A percentile compares a stretch with the other conserved stretches of the same genome.
phyloP scores from a whole-genome alignment of 2,329 filamentous ascomycete genomes.

The Aureobasidium zeae region DNA sequence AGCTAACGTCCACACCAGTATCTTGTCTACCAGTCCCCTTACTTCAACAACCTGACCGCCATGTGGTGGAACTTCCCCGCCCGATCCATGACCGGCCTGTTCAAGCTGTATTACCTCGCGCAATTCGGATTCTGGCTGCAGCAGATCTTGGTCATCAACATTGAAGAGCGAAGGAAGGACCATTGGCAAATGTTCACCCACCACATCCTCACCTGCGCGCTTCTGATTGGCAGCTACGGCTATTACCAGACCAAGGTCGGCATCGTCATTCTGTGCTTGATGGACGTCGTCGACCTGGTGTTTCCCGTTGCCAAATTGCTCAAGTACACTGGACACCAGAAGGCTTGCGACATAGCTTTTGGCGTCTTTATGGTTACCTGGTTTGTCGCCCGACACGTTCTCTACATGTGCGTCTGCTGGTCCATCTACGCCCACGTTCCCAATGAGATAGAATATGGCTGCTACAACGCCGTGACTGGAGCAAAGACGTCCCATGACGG shows the following conservation, averaged over 20 bases:
- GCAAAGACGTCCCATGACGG: slow-evolving; percentile 45
- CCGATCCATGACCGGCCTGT: slow-evolving; percentile 60
- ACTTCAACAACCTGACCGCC: slow-evolving; percentile 65
- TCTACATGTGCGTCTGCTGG: slow-evolving; percentile 73
- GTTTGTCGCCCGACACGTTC: slow-evolving; percentile 72
- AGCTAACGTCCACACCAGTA: slow-evolving; percentile 47
- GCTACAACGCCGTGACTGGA: slow-evolving; percentile 54
- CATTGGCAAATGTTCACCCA: slow-evolving; percentile 94
- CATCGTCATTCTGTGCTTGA: slow-evolving; percentile 78
- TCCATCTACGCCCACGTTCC: slow-evolving; percentile 65
- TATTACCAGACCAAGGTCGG: slow-evolving; percentile 83
- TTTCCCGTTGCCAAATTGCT: slow-evolving; percentile 86
- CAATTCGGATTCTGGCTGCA: slow-evolving; percentile 92
- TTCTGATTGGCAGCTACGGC: slow-evolving; percentile 74
- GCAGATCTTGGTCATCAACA: slow-evolving; percentile 87
- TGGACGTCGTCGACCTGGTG: slow-evolving; percentile 87
- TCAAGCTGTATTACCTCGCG: slow-evolving; percentile 83
- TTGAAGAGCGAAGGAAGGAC: slow-evolving; percentile 90
- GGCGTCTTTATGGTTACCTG: slow-evolving; percentile 78
- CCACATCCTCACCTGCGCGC: slow-evolving; percentile 76
- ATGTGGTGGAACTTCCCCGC: slow-evolving; percentile 82
- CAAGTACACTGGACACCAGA: slow-evolving; percentile 74
- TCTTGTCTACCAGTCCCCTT: slow-evolving; percentile 66
- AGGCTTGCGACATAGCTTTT: slow-evolving; percentile 71
- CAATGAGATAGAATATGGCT: slow-evolving; percentile 54